A percentile compares a stretch with the other conserved stretches of the same genome.
Evolutionary conservation across 108 stramenopile genomes (phyloP).

Genomic region (Nitzschia sp.): DNA sequence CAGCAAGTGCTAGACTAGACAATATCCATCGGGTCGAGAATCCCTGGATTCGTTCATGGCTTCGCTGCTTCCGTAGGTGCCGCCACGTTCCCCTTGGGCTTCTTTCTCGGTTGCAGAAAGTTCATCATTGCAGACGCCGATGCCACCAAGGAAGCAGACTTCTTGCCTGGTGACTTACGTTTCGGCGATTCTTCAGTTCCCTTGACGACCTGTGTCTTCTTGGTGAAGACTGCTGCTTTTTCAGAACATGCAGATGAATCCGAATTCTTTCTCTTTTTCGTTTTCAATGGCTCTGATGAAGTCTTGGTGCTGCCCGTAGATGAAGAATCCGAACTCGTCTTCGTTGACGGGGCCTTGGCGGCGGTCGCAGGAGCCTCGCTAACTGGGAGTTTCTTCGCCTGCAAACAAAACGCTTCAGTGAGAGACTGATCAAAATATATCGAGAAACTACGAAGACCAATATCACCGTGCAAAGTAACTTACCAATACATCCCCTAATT

Average conservation of each 20-base stretch:
- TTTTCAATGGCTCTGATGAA: no score
- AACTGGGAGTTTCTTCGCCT: conserved; percentile 4
- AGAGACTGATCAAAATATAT: neutral
- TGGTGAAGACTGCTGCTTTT: no score
- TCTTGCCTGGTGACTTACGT: neutral
- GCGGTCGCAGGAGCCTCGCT: neutral
- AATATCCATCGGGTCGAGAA: neutral
- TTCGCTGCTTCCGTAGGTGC: neutral
- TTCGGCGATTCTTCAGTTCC: conserved; percentile 9
- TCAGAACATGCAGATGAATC: conserved; percentile 9
- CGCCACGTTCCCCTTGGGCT: neutral
- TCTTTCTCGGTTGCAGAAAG: conserved; percentile 14
- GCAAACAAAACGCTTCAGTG: neutral
- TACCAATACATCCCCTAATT: conserved; percentile 40
- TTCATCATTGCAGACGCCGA: conserved; percentile 1
- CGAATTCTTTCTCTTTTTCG: conserved; percentile 15
- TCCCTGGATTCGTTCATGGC: neutral
- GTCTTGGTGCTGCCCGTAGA: no score
- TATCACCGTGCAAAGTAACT: neutral
- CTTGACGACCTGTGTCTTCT: neutral
- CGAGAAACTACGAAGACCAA: neutral
- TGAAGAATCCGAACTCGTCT: no score
- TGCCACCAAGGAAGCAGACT: neutral
- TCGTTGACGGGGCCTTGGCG: conserved; percentile 1
- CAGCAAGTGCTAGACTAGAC: neutral